A percentile compares a stretch with the other conserved stretches of the same genome.
phyloP scores from a whole-genome alignment of 768 basidiomycete genomes.

The Xerocomellus chrysenteron region DNA sequence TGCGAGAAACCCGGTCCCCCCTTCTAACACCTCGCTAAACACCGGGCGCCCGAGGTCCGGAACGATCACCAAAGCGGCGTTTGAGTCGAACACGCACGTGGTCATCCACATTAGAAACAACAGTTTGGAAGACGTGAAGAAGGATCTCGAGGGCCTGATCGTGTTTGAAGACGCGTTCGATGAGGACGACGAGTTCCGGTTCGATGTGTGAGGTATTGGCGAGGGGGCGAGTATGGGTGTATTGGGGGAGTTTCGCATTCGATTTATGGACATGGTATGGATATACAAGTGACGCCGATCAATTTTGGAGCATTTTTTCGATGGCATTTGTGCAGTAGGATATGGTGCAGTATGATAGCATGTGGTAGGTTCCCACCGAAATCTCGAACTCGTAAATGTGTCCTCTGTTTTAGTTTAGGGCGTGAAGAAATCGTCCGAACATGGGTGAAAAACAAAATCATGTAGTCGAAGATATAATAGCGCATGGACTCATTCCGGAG shows the following conservation, averaged over 20 bases:
- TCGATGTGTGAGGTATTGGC: conserved; percentile 20
- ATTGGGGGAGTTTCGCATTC: background rate
- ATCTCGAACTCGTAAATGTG: background rate
- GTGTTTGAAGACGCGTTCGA: conserved; percentile 30
- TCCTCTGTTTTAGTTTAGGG: background rate
- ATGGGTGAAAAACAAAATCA: no score
- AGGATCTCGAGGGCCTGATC: conserved; percentile 30
- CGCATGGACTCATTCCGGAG: background rate
- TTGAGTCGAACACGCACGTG: conserved; percentile 23
- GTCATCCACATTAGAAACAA: conserved; percentile 18
- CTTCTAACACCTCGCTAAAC: background rate
- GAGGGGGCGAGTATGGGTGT: background rate
- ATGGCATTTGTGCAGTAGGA: conserved; percentile 15
- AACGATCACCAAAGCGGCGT: conserved; percentile 26
- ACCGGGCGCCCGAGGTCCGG: conserved; percentile 20
- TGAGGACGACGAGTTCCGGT: conserved; percentile 31
- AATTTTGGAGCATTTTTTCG: conserved; percentile 4
- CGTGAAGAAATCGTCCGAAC: background rate
- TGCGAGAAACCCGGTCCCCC: background rate
- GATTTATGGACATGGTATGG: conserved; percentile 17
- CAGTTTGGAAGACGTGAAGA: conserved; percentile 31
- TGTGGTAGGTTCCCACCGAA: background rate
- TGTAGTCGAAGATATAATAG: no score
- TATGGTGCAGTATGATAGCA: conserved; percentile 10
- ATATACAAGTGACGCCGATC: conserved; percentile 3